Evolutionary conservation across 805 yeast genomes (phyloP), one percentile per base, ranked within the genome.

Genomic region (Candida maesae): DNA sequence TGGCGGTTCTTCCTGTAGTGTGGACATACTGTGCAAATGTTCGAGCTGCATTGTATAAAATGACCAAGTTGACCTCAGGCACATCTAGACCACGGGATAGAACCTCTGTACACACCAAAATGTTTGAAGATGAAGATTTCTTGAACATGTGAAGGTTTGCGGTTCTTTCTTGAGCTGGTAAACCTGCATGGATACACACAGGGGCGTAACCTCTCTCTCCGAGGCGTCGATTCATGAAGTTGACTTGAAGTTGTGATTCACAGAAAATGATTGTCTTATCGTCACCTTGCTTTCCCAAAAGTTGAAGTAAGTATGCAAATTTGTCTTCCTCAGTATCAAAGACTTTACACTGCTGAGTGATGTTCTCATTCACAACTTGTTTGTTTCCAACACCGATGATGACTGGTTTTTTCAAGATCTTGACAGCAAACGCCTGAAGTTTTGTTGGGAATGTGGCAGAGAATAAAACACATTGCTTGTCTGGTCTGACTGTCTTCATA

Each of bases 81-180:
- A 93, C 96, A 63, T 93, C 97, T 18, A 93, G 66, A 0, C 99
- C 99, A 47, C 99, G 71, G 0, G 99, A 96, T 3, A 97, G 88
- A 19, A 93, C 84, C 2, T 96, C 93, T 0, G 99, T 93, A 7
- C 97, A 96, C 20, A 93, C 76, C 36, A 93, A 65, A 1, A 89
- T 76, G 41, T 78, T 75, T 4, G 78, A 64, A 0, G 70, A 68
- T 20, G 40, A 6, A 3, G 51, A 41, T 6, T 60, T 66, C 42
- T 76, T 73, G 61, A 91, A 93, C 37, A 79, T 86, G 12, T 72
- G 67, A 29, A 93, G 74, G 2, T 90, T 87, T 17, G 74, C 65
- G 34, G 83, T 84, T 39, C 99, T 69, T 56, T 91, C 97, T 24
- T 74, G 66, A 54, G 90, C 95, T 35, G 86, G 90, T 53, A 87